These are phyloP conservation scores for Solanum hybrid DNA, from an alignment of 305 asterid genomes.

Conservation along the genomic window DNA sequence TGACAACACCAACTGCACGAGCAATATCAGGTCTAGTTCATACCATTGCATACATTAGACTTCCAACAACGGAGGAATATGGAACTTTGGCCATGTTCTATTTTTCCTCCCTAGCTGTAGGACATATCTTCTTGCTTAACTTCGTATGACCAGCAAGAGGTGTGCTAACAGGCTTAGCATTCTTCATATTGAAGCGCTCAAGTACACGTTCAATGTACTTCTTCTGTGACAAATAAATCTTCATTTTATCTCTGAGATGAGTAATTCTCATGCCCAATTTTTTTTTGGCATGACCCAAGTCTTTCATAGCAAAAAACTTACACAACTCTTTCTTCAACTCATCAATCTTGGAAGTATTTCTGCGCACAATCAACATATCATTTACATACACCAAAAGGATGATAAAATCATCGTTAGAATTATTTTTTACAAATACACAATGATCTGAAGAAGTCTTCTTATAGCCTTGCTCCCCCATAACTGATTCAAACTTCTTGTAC, in stretches of 20 bases:
- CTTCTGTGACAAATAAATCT: not conserved
- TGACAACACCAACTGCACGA: not conserved
- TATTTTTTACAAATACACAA: not conserved
- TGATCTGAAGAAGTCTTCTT: not conserved
- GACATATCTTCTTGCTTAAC: not conserved
- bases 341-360: not conserved
- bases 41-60: not conserved
- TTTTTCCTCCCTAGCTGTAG: not conserved
- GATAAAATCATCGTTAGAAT: fast-evolving
- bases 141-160: not conserved
- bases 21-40: not conserved
- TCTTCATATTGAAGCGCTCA: not conserved
- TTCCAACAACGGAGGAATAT: not conserved
- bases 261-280: not conserved
- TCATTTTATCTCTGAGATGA: not conserved
- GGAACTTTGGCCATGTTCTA: not conserved
- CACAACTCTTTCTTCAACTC: not conserved
- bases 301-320: not conserved
- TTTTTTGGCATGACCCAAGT: not conserved
- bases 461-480: not conserved
- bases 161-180: not conserved
- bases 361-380: not conserved
- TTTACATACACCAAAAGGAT: too few relatives aligned
- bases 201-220: not conserved
- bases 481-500: not conserved